Evolutionary conservation across 2,329 filamentous ascomycete genomes (phyloP).

Genomic region (Xylaria sp.): DNA sequence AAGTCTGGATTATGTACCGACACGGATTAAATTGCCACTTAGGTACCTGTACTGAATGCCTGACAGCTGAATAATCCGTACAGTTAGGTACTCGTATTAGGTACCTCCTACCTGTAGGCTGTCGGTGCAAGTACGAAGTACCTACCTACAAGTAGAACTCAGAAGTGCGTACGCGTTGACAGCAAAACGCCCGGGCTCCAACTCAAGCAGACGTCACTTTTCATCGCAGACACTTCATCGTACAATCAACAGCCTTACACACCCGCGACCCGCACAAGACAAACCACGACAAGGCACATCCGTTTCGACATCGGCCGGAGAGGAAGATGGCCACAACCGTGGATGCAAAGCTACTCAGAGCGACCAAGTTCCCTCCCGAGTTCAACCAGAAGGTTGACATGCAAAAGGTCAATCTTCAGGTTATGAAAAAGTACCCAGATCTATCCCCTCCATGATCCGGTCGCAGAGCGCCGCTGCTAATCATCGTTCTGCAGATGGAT

Average conservation of each 20-base stretch:
- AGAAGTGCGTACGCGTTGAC: constrained; percentile 5
- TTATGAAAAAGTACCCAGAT: constrained; percentile 83
- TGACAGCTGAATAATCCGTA: no score
- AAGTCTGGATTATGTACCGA: no score
- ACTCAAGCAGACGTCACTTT: constrained; percentile 25
- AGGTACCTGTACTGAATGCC: no score
- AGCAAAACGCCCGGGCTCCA: constrained; percentile 7
- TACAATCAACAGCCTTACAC: not conserved
- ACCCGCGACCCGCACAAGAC: not conserved
- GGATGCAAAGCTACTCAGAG: constrained; percentile 82
- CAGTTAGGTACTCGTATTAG: no score
- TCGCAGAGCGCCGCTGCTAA: constrained; percentile 13
- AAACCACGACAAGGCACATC: not conserved
- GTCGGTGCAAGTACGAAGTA: no score
- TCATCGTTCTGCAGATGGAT: constrained; percentile 67
- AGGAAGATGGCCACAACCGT: constrained; percentile 69
- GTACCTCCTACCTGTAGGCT: no score
- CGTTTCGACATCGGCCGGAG: not conserved
- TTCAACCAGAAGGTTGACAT: constrained; percentile 97
- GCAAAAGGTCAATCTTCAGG: constrained; percentile 91
- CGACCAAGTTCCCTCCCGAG: constrained; percentile 88
- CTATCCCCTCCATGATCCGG: not conserved
- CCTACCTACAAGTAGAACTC: no score
- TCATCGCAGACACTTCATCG: not conserved
- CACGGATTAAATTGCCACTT: no score